Conservation (phyloP, 1,139 yeast genomes). For the Diutina neorugosa region DNA sequence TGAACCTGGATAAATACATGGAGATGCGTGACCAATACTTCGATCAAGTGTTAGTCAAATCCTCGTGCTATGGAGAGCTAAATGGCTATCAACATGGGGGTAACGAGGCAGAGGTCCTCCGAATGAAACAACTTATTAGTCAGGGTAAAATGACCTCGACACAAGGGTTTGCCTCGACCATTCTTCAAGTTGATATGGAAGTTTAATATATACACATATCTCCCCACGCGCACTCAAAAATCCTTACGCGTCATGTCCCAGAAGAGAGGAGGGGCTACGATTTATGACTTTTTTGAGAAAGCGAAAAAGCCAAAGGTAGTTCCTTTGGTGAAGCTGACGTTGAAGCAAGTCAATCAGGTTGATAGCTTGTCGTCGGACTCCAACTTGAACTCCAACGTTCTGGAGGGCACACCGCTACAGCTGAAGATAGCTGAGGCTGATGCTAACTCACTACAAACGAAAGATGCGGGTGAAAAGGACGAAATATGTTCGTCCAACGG, state of each 20-base stretch:
- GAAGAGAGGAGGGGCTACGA: not conserved
- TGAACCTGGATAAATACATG: not conserved
- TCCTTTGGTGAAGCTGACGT: not conserved
- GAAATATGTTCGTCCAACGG: not conserved
- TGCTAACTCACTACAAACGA: not conserved
- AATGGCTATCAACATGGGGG: not conserved
- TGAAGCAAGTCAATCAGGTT: not conserved
- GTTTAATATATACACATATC: not conserved
- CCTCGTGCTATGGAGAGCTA: not conserved
- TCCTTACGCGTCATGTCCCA: not conserved
- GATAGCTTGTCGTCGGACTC: not conserved
- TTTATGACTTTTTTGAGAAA: not conserved
- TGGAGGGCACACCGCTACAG: not conserved
- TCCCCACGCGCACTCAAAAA: not conserved
- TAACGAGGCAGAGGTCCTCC: not conserved
- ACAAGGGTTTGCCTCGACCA: not conserved
- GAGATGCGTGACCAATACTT: not conserved
- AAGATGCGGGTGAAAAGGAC: not conserved
- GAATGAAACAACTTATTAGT: not conserved
- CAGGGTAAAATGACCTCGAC: not conserved
- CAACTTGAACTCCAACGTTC: not conserved
- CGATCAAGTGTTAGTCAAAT: not conserved
- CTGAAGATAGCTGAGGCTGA: not conserved
- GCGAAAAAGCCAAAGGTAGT: not conserved
- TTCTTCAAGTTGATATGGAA: not conserved